Conservation (phyloP, 345 rosid species). For the Iberis pinnata region DNA sequence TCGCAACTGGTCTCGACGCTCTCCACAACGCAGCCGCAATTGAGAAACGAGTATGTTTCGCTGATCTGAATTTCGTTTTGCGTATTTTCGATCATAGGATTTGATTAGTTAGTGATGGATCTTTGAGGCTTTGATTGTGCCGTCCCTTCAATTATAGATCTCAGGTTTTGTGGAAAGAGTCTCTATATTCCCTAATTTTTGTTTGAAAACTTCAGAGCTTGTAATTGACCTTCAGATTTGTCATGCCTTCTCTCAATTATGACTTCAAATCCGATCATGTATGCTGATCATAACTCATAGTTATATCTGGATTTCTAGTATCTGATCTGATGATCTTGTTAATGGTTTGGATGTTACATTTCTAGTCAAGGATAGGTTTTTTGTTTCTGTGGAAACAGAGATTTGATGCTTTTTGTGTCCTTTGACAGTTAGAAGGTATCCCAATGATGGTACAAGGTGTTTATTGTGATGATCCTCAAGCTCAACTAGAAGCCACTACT, state of each 20-base stretch:
- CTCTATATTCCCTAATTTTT: too few relatives aligned
- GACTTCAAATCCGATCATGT: neutral
- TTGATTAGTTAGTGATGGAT: conserved; percentile 22
- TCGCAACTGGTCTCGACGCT: conserved; percentile 30
- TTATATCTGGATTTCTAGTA: neutral
- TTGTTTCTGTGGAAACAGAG: neutral
- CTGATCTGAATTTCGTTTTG: conserved; percentile 18
- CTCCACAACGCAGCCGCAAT: conserved; percentile 47
- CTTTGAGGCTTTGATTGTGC: conserved; percentile 15
- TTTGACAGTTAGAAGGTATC: conserved; percentile 61
- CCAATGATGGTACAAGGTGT: conserved; percentile 75
- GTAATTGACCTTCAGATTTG: too few relatives aligned
- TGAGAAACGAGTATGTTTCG: conserved; percentile 53
- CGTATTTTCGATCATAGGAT: conserved; percentile 13
- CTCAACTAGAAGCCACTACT: conserved; percentile 68
- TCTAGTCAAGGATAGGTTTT: neutral
- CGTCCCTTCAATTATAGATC: conserved; percentile 18
- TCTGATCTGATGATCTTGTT: conserved; percentile 3
- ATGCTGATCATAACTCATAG: conserved; percentile 1
- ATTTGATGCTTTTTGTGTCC: conserved; percentile 24
- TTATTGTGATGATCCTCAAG: conserved; percentile 51
- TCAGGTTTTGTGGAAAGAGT: too few relatives aligned
- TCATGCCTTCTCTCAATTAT: too few relatives aligned
- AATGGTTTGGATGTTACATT: conserved; percentile 7
- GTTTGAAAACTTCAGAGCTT: too few relatives aligned